Evolutionary conservation across 2,329 filamentous ascomycete genomes (phyloP), one percentile per base, ranked within the genome.

Genomic region (Trichophyton equinum): DNA sequence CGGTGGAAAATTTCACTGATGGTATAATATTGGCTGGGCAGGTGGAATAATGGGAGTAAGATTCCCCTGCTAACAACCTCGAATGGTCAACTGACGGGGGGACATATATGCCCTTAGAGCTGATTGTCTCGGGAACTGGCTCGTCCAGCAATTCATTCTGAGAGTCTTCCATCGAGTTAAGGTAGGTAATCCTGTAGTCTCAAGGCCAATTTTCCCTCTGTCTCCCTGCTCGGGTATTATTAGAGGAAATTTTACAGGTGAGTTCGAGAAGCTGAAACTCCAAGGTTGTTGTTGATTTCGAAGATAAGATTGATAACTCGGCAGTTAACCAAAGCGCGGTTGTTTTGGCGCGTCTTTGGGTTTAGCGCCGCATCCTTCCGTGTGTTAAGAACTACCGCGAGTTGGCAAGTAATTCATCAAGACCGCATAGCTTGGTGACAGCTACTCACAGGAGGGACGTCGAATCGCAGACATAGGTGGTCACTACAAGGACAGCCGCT

Each of bases 11-110:
- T 55, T 68, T 65, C 20, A 76, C 65, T 63, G 76, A 67, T 1
- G 79, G 73, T 22, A 79, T 79, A 59, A 90, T 82, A n/a, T 75
- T 72, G 0, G 81, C 70, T 0, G 88, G 89, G 0, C 89, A 78
- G 15, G 82, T 77, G 0, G 87, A 89, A 77, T 85, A 89, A 74
- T 91, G 82, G 9, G 82, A 80, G 76, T 89, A 90, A 46, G 87
- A 85, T 55, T 79, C 79, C 70, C 88, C 88, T 46, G 79, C 71
- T 67, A 88, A 76, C 63, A 91, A 79, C 44, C 75, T 71, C 18
- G 75, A 60, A 53, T 71, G 69, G 73, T 86, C 75, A 67, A 91
- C 80, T 15, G 86, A 91, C 5, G 88, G 88, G 13, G 87, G 86
- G 64, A 88, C 75, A 74, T 86, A 89, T 63, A 61, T 44, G 22